These are phyloP conservation scores for Kazachstania viticola DNA, from an alignment of 805 yeast genomes.

Conservation along the genomic window DNA sequence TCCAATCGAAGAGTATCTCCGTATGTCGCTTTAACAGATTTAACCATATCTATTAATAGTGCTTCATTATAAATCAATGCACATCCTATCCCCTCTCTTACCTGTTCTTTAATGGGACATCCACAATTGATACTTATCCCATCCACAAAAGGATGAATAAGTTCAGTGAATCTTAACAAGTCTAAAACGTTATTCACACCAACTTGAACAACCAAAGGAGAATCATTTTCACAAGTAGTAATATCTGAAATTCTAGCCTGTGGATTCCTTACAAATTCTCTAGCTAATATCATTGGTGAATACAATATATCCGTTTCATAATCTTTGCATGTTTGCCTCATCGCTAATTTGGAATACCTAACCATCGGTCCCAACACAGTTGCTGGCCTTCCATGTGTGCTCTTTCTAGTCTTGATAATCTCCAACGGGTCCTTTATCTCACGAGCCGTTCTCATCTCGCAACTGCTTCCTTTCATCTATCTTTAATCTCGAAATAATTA, in stretches of 20 bases:
- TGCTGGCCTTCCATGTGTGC: slow-evolving; percentile 41
- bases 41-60: slow-evolving; percentile 71
- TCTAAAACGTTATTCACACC: slow-evolving; percentile 83
- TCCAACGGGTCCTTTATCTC: too few relatives aligned
- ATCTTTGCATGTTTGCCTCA: slow-evolving; percentile 66
- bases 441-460: slow-evolving; percentile 37
- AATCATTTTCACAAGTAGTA: slow-evolving; percentile 60
- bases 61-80: slow-evolving; percentile 82
- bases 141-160: slow-evolving; percentile 86
- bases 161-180: slow-evolving; percentile 67
- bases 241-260: slow-evolving; percentile 79
- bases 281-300: slow-evolving; percentile 91
- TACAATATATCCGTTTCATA: slow-evolving; percentile 75
- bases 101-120: slow-evolving; percentile 92
- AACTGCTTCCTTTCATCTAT: background rate
- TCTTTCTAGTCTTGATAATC: slow-evolving; percentile 35
- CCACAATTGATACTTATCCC: slow-evolving; percentile 96
- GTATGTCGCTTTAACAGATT: slow-evolving; percentile 64
- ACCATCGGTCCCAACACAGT: slow-evolving; percentile 92
- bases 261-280: slow-evolving; percentile 82
- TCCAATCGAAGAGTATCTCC: slow-evolving; percentile 70
- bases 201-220: slow-evolving; percentile 75
- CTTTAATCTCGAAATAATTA: background rate
- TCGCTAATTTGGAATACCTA: slow-evolving; percentile 86
- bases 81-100: slow-evolving; percentile 93